Conservation (phyloP, 495 filamentous ascomycete genomes). For the Amphirosellinia nigrospora region DNA sequence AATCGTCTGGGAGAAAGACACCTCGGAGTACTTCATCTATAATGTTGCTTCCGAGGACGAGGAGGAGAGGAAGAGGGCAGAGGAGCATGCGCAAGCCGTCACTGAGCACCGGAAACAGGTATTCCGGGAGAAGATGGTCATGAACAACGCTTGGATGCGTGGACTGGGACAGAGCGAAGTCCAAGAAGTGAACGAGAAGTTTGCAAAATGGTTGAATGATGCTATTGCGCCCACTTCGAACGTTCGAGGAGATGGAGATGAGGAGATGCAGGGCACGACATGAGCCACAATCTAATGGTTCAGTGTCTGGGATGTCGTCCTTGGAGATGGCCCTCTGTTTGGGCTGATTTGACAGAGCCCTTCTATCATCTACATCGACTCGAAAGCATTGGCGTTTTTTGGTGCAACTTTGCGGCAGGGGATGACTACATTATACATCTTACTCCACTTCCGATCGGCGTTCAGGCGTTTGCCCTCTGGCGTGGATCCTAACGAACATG, state of each 20-base stretch:
- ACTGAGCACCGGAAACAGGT: slow-evolving; percentile 64
- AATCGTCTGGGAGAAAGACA: slow-evolving; percentile 75
- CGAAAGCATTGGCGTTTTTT: slow-evolving; percentile 5
- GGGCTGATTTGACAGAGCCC: not conserved
- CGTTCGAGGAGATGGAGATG: slow-evolving; percentile 26
- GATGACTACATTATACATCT: not conserved
- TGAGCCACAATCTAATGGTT: slow-evolving; percentile 3
- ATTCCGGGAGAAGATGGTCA: slow-evolving; percentile 74
- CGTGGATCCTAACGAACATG: not conserved
- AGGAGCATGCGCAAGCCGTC: slow-evolving; percentile 56
- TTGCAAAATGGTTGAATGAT: slow-evolving; percentile 57
- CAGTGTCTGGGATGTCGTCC: not conserved
- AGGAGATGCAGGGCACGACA: slow-evolving; percentile 37
- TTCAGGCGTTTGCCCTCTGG: slow-evolving; percentile 2
- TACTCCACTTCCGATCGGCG: slow-evolving; percentile 1
- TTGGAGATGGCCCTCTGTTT: not conserved
- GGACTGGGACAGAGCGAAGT: slow-evolving; percentile 73
- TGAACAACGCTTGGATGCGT: slow-evolving; percentile 79
- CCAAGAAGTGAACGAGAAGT: slow-evolving; percentile 69
- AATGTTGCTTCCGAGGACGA: slow-evolving; percentile 39
- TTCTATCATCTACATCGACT: slow-evolving; percentile 10
- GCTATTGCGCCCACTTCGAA: slow-evolving; percentile 33
- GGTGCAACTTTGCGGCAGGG: not conserved
- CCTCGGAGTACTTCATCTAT: slow-evolving; percentile 61
- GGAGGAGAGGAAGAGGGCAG: slow-evolving; percentile 44